phyloP scores from a whole-genome alignment of 148 eudicot genomes.

The Arctostaphylos glauca region DNA sequence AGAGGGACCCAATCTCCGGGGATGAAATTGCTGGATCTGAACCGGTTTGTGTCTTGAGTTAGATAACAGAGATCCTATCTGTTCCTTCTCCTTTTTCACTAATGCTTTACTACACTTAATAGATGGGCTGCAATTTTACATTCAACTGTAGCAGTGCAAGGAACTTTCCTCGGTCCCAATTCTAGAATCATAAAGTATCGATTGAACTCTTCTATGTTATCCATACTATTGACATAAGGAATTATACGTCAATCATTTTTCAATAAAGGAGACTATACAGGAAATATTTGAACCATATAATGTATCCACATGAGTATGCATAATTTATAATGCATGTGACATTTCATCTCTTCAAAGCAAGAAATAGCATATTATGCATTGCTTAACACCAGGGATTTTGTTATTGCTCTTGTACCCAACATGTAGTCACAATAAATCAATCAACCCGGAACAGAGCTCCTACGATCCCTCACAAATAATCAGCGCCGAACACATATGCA shows the following conservation, averaged over 20 bases:
- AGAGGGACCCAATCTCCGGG: not conserved
- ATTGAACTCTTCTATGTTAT: no score
- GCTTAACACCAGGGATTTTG: not conserved
- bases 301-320: not conserved
- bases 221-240: no score
- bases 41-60: not conserved
- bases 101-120: not conserved
- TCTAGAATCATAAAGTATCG: no score
- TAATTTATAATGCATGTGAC: not conserved
- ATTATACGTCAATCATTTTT: not conserved
- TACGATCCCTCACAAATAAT: not conserved
- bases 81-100: not conserved
- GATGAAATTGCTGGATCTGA: not conserved
- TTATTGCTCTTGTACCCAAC: not conserved
- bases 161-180: not conserved
- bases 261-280: not conserved
- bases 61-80: not conserved
- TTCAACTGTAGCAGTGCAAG: not conserved
- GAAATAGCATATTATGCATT: not conserved
- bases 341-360: no score
- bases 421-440: not conserved
- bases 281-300: not conserved
- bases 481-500: not conserved
- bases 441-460: not conserved
- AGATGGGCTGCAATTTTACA: not conserved